Conservation (phyloP, 768 basidiomycete genomes). For the Rhodotorula taiwanensis region DNA sequence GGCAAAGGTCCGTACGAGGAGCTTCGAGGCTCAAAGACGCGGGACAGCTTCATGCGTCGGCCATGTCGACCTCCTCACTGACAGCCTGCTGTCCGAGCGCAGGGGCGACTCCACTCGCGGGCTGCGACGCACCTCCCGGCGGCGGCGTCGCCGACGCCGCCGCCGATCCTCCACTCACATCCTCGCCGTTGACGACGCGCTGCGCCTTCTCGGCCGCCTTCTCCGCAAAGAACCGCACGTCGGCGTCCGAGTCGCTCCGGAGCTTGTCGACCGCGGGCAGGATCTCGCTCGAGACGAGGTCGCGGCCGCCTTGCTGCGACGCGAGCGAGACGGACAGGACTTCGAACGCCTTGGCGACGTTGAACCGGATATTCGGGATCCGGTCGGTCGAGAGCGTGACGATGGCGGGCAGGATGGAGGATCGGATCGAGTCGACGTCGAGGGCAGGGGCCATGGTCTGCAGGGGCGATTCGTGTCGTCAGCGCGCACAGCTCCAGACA, state of each 20-base stretch:
- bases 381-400: conserved; percentile 75
- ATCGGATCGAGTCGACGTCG: conserved; percentile 70
- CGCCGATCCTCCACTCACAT: not conserved
- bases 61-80: conserved; percentile 35
- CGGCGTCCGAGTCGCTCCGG: conserved; percentile 83
- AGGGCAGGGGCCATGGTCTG: conserved; percentile 93
- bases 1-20: too few relatives aligned
- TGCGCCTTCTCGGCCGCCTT: conserved; percentile 51
- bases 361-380: conserved; percentile 99
- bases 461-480: not conserved
- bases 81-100: conserved; percentile 1
- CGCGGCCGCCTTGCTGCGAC: conserved; percentile 53
- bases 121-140: too few relatives aligned
- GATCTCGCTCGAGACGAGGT: conserved; percentile 66
- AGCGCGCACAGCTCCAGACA: not conserved
- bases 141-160: too few relatives aligned
- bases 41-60: conserved; percentile 19
- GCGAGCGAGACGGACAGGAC: conserved; percentile 69
- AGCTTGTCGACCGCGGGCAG: conserved; percentile 77
- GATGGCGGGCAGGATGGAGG: conserved; percentile 76
- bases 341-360: conserved; percentile 91
- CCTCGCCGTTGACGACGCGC: conserved; percentile 24
- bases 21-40: too few relatives aligned
- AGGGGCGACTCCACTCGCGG: too few relatives aligned
- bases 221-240: conserved; percentile 88